Percentiles rank a stretch among this genome's conserved stretches.
phyloP scores from a whole-genome alignment of 306 rosid species.

The Malus asiatica region DNA sequence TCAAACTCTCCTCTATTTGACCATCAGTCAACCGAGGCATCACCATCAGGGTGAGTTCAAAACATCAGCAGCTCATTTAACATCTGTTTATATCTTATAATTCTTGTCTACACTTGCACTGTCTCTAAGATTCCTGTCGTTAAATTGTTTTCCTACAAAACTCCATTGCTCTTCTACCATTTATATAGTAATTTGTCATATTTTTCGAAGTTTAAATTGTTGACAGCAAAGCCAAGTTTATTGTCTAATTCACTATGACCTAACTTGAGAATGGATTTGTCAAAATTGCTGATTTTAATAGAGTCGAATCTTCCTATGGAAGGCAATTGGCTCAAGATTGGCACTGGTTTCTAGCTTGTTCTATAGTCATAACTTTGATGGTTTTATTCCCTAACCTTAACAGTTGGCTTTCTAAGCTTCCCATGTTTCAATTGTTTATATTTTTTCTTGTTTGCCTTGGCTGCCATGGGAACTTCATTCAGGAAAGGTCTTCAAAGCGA shows the following conservation, averaged over 20 bases:
- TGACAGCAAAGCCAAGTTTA: background rate
- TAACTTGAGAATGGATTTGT: background rate
- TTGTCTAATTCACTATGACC: background rate
- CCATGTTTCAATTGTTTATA: background rate
- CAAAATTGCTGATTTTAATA: background rate
- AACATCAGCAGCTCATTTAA: constrained; percentile 7
- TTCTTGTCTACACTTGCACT: background rate
- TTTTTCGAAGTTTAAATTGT: background rate
- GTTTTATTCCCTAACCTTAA: background rate
- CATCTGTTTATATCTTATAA: background rate
- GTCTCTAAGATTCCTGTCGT: background rate
- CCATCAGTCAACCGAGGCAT: constrained; percentile 61
- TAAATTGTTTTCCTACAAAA: background rate
- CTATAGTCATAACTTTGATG: background rate
- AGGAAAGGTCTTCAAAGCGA: background rate
- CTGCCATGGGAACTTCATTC: background rate
- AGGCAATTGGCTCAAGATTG: background rate
- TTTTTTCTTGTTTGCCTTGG: constrained; percentile 12
- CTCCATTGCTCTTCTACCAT: background rate
- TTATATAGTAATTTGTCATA: background rate
- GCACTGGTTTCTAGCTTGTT: background rate
- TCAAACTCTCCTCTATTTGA: constrained; percentile 62
- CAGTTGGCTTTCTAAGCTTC: background rate
- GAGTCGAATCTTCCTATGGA: background rate
- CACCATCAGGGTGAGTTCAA: constrained; percentile 69